Base-by-base conservation (phyloP, 1,284 basidiomycete species). In the Hymenochaete sp. region DNA sequence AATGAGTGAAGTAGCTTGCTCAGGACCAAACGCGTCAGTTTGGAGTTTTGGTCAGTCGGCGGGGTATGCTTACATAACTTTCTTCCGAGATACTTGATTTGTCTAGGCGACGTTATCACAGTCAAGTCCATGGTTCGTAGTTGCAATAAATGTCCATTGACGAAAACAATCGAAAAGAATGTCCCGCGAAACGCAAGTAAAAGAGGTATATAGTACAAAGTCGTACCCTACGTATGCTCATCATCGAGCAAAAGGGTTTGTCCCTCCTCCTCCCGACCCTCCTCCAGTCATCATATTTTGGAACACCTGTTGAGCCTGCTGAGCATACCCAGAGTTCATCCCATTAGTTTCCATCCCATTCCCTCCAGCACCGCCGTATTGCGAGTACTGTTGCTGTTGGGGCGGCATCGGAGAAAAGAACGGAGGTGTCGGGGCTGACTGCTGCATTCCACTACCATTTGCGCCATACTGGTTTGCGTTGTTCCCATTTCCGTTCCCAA, bases 391-490 rank as follows among this genome's bases (percentile, higher is more conserved):
- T 29, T 51, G 45, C 24, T 49, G 50, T 40, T 41, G 27, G 36
- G 50, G 50, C 36, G 37, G 28, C n/a, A 44, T 33, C 9, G 41
- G 43, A 33, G 48, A 52, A 44, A 56, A 57, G 25, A 29, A 29
- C 4, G 26, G 26, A 14, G 39, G 32, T 7, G 39, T 14, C 27
- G 16, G 26, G 25, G 11, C 19, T 24, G 39, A 9, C n/a, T n/a
- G n/a, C n/a, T n/a, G n/a, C 33, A 35, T 8, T 8, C n/a, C 14
- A 18, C n/a, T 35, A 18, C 33, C 3, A 49, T 52, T 40, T 40
- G 38, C 38, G n/a, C 28, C 16, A 28, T n/a, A n/a, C n/a, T n/a
- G n/a, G n/a, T n/a, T n/a, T n/a, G n/a, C n/a, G n/a, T n/a, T n/a
- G n/a, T n/a, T n/a, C n/a, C n/a, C n/a, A n/a, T n/a, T n/a, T n/a